Evolutionary conservation across 176 grass and related monocot genomes (phyloP).

Genomic region (Triticum urartu): DNA sequence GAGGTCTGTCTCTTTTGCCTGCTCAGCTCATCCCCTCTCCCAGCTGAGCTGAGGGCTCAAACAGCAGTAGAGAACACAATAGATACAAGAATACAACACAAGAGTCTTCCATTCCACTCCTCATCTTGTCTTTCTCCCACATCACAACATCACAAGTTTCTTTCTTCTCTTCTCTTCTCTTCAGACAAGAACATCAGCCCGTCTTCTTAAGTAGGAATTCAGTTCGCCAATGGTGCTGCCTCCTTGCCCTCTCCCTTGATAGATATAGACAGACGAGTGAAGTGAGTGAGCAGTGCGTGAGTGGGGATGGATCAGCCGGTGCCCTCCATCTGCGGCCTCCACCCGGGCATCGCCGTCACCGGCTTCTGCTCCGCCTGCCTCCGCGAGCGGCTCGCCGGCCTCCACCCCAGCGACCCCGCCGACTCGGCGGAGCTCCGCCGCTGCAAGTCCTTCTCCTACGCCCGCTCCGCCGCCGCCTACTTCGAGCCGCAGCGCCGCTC

Average conservation of each 20-base stretch:
- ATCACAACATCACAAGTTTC: not conserved
- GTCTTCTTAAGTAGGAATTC: constrained; percentile 8
- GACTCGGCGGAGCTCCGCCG: constrained; percentile 54
- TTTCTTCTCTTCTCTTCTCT: too few species aligned
- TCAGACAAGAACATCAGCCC: not conserved
- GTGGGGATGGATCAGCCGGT: constrained; percentile 21
- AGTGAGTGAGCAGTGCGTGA: not conserved
- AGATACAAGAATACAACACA: not conserved
- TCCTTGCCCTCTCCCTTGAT: not conserved
- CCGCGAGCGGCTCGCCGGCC: constrained; percentile 77
- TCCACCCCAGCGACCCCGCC: constrained; percentile 40
- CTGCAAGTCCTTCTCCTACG: constrained; percentile 62
- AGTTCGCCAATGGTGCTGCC: not conserved
- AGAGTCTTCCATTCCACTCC: constrained; percentile 6
- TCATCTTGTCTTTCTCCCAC: constrained; percentile 16
- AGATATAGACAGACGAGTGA: not conserved
- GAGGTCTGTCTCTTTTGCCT: constrained; percentile 23
- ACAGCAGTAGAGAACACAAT: not conserved
- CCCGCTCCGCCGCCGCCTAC: constrained; percentile 18
- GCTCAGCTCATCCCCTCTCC: constrained; percentile 13
- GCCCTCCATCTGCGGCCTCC: constrained; percentile 55
- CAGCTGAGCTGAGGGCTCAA: not conserved
- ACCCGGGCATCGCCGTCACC: constrained; percentile 66
- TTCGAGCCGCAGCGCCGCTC: constrained; percentile 72
- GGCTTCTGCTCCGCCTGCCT: constrained; percentile 94